Evolutionary conservation across 805 yeast species (phyloP).

Genomic region (Yarrowia divulgata): DNA sequence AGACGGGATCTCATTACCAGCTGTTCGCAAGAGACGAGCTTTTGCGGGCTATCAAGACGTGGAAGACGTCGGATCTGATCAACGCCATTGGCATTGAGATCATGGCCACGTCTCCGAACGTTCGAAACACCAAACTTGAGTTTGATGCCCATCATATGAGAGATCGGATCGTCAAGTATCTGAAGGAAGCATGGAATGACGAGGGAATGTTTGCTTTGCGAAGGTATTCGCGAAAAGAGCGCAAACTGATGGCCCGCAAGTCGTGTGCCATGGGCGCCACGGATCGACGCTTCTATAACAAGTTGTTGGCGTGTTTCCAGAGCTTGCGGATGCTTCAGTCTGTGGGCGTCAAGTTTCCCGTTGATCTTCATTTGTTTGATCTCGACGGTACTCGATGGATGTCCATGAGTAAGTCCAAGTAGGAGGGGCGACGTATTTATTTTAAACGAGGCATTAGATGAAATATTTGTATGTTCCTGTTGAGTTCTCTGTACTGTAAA

Average conservation of each 20-base stretch:
- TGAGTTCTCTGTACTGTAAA: no score
- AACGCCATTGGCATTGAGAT: conserved; percentile 17
- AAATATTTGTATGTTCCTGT: no score
- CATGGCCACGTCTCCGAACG: conserved; percentile 10
- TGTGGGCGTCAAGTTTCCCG: conserved; percentile 27
- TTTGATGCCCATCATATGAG: conserved; percentile 7
- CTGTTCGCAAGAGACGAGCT: conserved; percentile 3
- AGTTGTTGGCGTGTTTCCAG: conserved; percentile 23
- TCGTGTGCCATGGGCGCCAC: conserved; percentile 19
- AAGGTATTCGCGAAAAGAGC: conserved; percentile 3
- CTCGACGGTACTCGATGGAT: conserved; percentile 27
- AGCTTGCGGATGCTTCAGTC: conserved; percentile 22
- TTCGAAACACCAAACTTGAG: conserved; percentile 28
- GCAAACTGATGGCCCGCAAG: conserved; percentile 21
- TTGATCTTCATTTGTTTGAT: conserved; percentile 15
- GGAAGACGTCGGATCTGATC: conserved; percentile 11
- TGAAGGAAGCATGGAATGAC: conserved; percentile 22
- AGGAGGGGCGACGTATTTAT: neutral
- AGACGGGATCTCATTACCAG: conserved; percentile 7
- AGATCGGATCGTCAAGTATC: conserved; percentile 2
- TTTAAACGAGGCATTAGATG: neutral
- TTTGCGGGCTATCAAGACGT: neutral
- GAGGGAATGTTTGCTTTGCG: conserved; percentile 7
- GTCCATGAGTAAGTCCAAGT: conserved; percentile 13
- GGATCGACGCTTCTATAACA: conserved; percentile 21